Percentiles rank a stretch among this genome's conserved stretches.
Conservation (phyloP, 768 basidiomycete species). For the Pisolithus tinctorius region DNA sequence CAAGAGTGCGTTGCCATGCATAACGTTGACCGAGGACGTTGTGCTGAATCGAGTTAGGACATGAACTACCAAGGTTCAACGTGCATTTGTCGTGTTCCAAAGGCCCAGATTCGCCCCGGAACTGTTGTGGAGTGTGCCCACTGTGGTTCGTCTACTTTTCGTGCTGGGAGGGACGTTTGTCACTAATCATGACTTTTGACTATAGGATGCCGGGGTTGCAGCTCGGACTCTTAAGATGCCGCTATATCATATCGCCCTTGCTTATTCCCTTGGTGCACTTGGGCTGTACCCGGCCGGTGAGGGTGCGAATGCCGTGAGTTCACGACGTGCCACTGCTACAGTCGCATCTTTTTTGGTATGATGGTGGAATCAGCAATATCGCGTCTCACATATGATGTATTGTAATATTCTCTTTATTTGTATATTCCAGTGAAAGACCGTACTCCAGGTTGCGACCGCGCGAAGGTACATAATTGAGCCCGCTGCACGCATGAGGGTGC, state of each 20-base stretch:
- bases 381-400: background rate
- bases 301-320: background rate
- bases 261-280: too few species aligned
- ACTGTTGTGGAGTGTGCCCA: conserved; percentile 95
- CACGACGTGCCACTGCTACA: background rate
- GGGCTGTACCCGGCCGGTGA: too few species aligned
- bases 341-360: background rate
- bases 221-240: conserved; percentile 64
- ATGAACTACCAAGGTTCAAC: conserved; percentile 99
- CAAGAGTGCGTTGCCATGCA: conserved; percentile 45
- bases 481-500: background rate
- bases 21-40: conserved; percentile 1
- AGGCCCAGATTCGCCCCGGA: conserved; percentile 82
- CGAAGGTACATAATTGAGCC: background rate
- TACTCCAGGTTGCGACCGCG: background rate
- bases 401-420: background rate
- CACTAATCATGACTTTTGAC: conserved; percentile 5
- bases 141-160: conserved; percentile 65
- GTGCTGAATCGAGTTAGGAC: conserved; percentile 47
- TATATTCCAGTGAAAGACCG: background rate
- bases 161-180: background rate
- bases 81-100: conserved; percentile 96
- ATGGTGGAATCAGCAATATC: background rate
- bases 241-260: too few species aligned
- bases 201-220: conserved; percentile 83